Evolutionary conservation across 352 stramenopile genomes (phyloP), one percentile per base, ranked within the genome.

Genomic region (Thalassiosira mediterranea): DNA sequence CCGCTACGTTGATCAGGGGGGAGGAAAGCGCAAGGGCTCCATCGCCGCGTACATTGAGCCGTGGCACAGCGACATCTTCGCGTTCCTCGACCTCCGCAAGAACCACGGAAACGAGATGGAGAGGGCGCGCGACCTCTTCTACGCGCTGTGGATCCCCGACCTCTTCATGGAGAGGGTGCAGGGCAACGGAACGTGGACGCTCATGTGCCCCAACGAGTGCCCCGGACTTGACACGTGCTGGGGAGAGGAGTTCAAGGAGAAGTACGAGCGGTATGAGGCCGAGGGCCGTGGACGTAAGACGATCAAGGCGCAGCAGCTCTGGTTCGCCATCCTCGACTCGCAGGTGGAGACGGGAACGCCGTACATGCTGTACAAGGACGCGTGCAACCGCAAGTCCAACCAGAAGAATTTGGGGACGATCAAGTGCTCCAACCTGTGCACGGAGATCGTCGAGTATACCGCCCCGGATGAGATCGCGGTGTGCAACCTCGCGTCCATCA

Each of bases 321-420:
- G 97, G 97, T 98, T 99, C 86, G 93, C 95, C 23, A 98, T 99
- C 81, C 84, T 99, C 52, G 96, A 98, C 53, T 95, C 95, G 26
- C 97, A 99, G 90, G 97, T 99, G 46, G 97, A 99, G 88, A 99
- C 97, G 1, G 97, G 97, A 54, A 99, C 97, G 49, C 97, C 97
- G 0, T 99, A 98, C 88, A 99, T 99, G 96, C 87, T 99, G 4
- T 99, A 97, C 92, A 99, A 99, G 90, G 97, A 99, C 89, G 89
- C 95, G 47, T 98, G 94, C 83, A 99, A 99, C 83, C 79, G 76
- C 75, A 99, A 99, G 83, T 98, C 94, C 21, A 99, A 99, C 90
- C 97, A 99, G 90, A 91, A 99, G 86, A 99, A 99, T 81, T 88
- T 99, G n/a, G 97, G 97, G 57, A 99, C 96, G 31, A 99, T 99